Percentiles rank a stretch among this genome's conserved stretches.
phyloP scores from a whole-genome alignment of 768 basidiomycete species.

The Pleurotus sapidus region DNA sequence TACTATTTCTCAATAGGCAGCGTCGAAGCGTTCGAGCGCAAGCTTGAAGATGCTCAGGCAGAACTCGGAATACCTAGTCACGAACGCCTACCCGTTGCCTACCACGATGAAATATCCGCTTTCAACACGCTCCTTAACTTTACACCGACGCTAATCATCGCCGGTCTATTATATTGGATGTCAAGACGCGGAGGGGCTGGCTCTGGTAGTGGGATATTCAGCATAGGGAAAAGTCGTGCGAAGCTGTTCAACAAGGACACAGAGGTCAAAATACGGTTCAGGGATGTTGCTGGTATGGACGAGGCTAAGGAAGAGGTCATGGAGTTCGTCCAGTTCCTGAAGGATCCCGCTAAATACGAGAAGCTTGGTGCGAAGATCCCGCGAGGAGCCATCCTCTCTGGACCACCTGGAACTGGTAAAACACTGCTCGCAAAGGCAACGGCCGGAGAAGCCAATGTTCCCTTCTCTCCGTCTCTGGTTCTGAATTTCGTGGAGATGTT shows the following conservation, averaged over 20 bases:
- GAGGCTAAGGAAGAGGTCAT: constrained; percentile 99
- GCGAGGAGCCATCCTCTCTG: constrained; percentile 90
- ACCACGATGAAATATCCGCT: constrained; percentile 91
- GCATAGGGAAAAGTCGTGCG: constrained; percentile 93
- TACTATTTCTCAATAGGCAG: constrained; percentile 98
- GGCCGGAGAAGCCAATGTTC: constrained; percentile 95
- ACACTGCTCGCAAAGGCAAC: constrained; percentile 98
- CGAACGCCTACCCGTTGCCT: constrained; percentile 95
- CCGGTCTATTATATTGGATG: constrained; percentile 88
- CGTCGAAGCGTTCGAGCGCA: constrained; percentile 93
- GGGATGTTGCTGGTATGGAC: constrained; percentile 99
- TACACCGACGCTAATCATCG: constrained; percentile 91
- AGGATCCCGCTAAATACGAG: constrained; percentile 93
- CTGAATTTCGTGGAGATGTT: constrained; percentile 99
- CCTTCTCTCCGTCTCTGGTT: constrained; percentile 98
- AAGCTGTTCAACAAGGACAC: constrained; percentile 97
- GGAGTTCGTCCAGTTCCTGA: constrained; percentile 99
- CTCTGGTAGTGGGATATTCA: constrained; percentile 85
- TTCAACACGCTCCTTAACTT: constrained; percentile 82
- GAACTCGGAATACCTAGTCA: constrained; percentile 90
- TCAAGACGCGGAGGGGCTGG: constrained; percentile 65
- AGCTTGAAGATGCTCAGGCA: constrained; percentile 88
- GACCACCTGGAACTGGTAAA: constrained; percentile 97
- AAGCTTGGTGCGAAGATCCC: constrained; percentile 97
- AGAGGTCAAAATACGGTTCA: constrained; percentile 89